A percentile compares a stretch with the other conserved stretches of the same genome.
phyloP scores from a whole-genome alignment of 2,329 filamentous ascomycete genomes.

The Penicillium sp. region DNA sequence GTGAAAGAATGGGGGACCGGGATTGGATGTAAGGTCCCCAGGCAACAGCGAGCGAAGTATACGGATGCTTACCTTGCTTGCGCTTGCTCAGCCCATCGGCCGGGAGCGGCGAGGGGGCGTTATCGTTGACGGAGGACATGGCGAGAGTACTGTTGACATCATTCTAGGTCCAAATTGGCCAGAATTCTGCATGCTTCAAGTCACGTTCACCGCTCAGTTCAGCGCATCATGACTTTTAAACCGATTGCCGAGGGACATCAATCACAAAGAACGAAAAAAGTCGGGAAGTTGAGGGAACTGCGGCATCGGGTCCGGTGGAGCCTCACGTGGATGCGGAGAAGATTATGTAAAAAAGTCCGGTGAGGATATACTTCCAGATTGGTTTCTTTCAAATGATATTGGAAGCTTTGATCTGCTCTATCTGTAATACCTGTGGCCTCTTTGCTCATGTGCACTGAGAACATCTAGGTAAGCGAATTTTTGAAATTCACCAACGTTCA shows the following conservation, averaged over 20 bases:
- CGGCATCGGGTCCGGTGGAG: constrained; percentile 27
- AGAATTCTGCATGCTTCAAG: constrained; percentile 26
- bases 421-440: not conserved
- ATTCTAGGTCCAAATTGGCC: constrained; percentile 24
- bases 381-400: not conserved
- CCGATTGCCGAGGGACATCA: constrained; percentile 20
- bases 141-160: constrained; percentile 31
- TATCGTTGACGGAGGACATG: constrained; percentile 42
- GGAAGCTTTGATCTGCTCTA: not conserved
- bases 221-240: constrained; percentile 21
- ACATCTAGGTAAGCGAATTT: too few relatives aligned
- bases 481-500: too few relatives aligned
- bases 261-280: constrained; percentile 24
- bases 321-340: constrained; percentile 31
- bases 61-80: constrained; percentile 37
- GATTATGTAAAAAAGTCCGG: constrained; percentile 24
- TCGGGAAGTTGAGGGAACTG: constrained; percentile 26
- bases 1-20: not conserved
- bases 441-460: too few relatives aligned
- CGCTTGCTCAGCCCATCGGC: constrained; percentile 42
- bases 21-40: not conserved
- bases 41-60: not conserved
- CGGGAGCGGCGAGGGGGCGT: constrained; percentile 32
- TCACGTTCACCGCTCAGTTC: constrained; percentile 9
- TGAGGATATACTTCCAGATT: not conserved